Conservation (phyloP, 345 rosid species). For the Syzygium jambos region DNA sequence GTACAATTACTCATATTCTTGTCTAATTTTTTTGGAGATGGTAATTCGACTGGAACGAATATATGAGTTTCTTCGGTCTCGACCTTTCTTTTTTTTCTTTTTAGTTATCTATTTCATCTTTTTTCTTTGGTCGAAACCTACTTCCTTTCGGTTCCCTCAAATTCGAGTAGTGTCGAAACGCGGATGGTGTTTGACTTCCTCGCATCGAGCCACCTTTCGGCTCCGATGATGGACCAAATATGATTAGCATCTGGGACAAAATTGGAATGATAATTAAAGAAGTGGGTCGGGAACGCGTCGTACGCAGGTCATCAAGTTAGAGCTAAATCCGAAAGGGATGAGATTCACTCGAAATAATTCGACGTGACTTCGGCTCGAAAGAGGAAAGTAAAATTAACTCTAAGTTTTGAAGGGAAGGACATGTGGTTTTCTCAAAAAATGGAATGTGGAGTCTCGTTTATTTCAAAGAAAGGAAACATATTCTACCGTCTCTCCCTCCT, state of each 20-base stretch:
- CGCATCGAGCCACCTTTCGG: not conserved
- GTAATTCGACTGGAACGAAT: no score
- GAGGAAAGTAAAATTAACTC: not conserved
- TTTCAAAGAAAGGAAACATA: not conserved
- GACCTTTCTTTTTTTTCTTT: no score
- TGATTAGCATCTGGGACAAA: rapidly evolving
- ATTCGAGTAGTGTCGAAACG: not conserved
- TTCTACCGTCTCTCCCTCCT: not conserved
- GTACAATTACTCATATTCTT: no score
- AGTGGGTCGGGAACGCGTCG: not conserved
- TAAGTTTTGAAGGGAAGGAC: no score
- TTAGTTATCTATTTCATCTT: no score
- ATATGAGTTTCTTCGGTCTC: no score
- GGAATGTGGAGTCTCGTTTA: not conserved
- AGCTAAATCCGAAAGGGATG: not conserved
- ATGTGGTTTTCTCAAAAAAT: not conserved
- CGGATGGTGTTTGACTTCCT: rapidly evolving
- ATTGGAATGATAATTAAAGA: not conserved
- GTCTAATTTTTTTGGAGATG: not conserved
- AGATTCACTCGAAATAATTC: not conserved
- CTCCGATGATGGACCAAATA: rapidly evolving
- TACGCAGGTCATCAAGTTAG: not conserved
- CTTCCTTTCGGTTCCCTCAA: not conserved
- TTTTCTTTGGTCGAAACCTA: no score
- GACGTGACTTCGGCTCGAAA: not conserved